Conservation (phyloP, 2,329 filamentous ascomycete species). For the Grosmannia huntii region DNA sequence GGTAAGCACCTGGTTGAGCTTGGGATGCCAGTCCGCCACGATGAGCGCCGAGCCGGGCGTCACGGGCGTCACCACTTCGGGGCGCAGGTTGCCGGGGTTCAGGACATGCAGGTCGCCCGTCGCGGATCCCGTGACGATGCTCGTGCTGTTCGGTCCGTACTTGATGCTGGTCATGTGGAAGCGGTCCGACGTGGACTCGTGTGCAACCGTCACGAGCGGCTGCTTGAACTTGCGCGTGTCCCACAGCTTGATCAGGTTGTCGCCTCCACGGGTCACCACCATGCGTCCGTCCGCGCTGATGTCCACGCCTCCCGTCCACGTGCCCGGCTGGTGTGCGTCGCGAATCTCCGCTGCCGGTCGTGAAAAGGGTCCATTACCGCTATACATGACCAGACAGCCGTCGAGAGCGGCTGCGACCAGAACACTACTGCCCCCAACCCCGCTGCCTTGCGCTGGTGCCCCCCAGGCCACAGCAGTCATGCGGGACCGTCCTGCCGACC, state of each 20-base stretch:
- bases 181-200: constrained; percentile 70
- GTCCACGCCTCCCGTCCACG: constrained; percentile 87
- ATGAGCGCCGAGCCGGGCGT: constrained; percentile 75
- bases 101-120: constrained; percentile 83
- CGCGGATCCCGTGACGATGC: constrained; percentile 78
- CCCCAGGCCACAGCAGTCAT: constrained; percentile 93
- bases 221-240: constrained; percentile 92
- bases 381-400: constrained; percentile 84
- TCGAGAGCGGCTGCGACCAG: constrained; percentile 77
- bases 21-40: constrained; percentile 80
- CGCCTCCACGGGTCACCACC: constrained; percentile 80
- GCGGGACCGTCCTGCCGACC: constrained; percentile 76
- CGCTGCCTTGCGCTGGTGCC: constrained; percentile 51
- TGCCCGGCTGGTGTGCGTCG: constrained; percentile 68
- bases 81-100: constrained; percentile 77
- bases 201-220: constrained; percentile 66
- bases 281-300: constrained; percentile 84
- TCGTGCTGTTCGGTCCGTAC: constrained; percentile 74
- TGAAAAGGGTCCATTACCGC: constrained; percentile 73
- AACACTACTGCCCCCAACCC: constrained; percentile 40
- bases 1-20: constrained; percentile 91
- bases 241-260: constrained; percentile 91
- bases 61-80: constrained; percentile 79
- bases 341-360: constrained; percentile 72
- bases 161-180: constrained; percentile 78